Evolutionary conservation across 106 monocot species (phyloP), one percentile per base, ranked within the genome.

Genomic region (Dactylorhiza incarnata): DNA sequence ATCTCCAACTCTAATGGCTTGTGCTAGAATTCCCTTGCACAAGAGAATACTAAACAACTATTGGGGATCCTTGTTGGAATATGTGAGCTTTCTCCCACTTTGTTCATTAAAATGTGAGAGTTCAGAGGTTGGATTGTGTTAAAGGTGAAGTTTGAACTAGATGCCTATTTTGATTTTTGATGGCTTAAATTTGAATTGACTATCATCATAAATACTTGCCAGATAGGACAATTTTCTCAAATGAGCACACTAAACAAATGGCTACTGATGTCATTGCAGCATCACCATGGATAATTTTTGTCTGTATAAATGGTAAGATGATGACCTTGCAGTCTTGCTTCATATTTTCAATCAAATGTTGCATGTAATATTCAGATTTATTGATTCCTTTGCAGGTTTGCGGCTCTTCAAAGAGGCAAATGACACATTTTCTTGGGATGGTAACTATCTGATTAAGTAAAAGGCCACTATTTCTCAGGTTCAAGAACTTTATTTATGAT

Each of bases 201-300:
- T 49, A 17, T 48, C 49, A 72, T 71, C 43, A 46, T 46, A 71
- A 37, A 70, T 78, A 2, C 23, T 81, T 81, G 68, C 68, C 70
- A 97, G 93, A 94, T 74, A 93, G 96, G 96, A 93, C 96, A 26
- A 51, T 83, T 52, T 89, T 88, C 73, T 79, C 87, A 73, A 82
- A 89, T 58, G 78, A 76, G 20, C 75, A 82, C 53, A 77, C 75
- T 54, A 91, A 94, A 76, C 85, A 77, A 44, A 76, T 86, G 80
- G 66, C 85, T 44, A 82, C 94, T 71, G 97, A 99, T 82, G 91
- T 93, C 47, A 84, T 89, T 74, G 89, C 89, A 50, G 90, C 97
- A 80, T 91, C 97, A 63, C 76, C 86, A 66, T 99, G 97, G 97
- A 89, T 80, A 78, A 94, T 99, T 71, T 86, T 99, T 86, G 91